Percentiles rank a stretch among this genome's conserved stretches.
phyloP scores from a whole-genome alignment of 164 flowering plant genomes.

The Tetracentron sinense region DNA sequence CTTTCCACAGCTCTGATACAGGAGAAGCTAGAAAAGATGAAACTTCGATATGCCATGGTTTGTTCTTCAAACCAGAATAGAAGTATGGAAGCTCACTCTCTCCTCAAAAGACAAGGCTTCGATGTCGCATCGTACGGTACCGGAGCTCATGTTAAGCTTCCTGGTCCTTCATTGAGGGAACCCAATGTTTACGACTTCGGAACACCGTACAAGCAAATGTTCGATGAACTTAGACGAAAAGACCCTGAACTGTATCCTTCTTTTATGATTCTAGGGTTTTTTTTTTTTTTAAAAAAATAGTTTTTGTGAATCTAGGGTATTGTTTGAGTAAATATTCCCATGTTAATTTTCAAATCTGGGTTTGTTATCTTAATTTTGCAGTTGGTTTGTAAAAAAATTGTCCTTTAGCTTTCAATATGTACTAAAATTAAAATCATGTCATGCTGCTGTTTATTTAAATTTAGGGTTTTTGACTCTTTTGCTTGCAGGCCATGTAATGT shows the following conservation, averaged over 20 bases:
- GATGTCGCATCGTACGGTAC: slow-evolving; percentile 91
- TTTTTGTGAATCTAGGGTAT: neutral
- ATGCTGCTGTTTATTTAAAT: neutral
- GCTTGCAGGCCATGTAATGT: too few relatives aligned
- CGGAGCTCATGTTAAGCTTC: slow-evolving; percentile 95
- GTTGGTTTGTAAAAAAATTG: neutral
- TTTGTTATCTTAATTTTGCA: neutral
- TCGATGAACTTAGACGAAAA: slow-evolving; percentile 85
- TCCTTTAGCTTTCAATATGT: neutral
- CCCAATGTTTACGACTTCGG: slow-evolving; percentile 98
- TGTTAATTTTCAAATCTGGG: neutral
- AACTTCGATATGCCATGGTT: slow-evolving; percentile 81
- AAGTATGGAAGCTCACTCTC: slow-evolving; percentile 93
- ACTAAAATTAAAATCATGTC: neutral
- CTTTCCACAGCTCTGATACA: neutral
- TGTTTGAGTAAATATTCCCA: neutral
- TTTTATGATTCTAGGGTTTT: slow-evolving; percentile 1
- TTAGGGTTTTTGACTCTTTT: neutral
- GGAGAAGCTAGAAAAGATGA: slow-evolving; percentile 36
- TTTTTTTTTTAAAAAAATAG: neutral
- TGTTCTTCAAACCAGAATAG: slow-evolving; percentile 97
- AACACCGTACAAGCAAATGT: slow-evolving; percentile 94
- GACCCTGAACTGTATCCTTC: slow-evolving; percentile 87
- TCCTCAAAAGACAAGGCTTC: slow-evolving; percentile 76
- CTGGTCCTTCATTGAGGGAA: slow-evolving; percentile 92